Percentiles rank a stretch among this genome's conserved stretches.
Evolutionary conservation across 2,329 filamentous ascomycete genomes (phyloP).

Genomic region (Sporothrix curviconia): DNA sequence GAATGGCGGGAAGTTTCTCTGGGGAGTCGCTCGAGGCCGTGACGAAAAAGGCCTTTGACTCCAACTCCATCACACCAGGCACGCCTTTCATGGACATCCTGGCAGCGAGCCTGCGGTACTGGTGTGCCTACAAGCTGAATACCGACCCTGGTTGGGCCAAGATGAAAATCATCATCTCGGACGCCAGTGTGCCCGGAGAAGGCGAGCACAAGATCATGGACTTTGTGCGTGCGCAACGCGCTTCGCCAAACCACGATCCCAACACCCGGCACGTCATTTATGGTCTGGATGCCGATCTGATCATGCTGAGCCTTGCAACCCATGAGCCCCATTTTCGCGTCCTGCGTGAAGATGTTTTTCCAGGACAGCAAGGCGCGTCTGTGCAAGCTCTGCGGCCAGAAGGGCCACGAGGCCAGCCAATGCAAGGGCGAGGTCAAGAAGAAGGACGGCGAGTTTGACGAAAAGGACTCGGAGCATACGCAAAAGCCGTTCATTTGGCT

Average conservation of each 20-base stretch:
- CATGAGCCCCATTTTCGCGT: slow-evolving; percentile 97
- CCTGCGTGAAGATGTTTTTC: slow-evolving; percentile 90
- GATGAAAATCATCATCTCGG: slow-evolving; percentile 95
- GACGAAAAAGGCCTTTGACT: slow-evolving; percentile 88
- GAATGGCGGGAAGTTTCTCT: slow-evolving; percentile 57
- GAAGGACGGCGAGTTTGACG: slow-evolving; percentile 72
- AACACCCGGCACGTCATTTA: slow-evolving; percentile 98
- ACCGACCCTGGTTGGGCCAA: slow-evolving; percentile 94
- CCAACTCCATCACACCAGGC: slow-evolving; percentile 80
- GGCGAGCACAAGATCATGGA: slow-evolving; percentile 99
- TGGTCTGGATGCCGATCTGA: slow-evolving; percentile 92
- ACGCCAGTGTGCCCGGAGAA: slow-evolving; percentile 94
- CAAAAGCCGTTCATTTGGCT: slow-evolving; percentile 98
- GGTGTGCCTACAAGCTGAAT: slow-evolving; percentile 96
- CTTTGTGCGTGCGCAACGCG: slow-evolving; percentile 88
- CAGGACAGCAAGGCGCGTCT: slow-evolving; percentile 76
- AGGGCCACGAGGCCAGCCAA: slow-evolving; percentile 80
- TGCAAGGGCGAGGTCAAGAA: slow-evolving; percentile 75
- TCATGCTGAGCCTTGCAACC: slow-evolving; percentile 95
- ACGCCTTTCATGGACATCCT: slow-evolving; percentile 99
- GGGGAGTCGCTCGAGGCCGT: slow-evolving; percentile 55
- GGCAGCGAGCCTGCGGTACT: slow-evolving; percentile 83
- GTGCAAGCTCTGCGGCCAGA: slow-evolving; percentile 86
- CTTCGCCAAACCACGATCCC: slow-evolving; percentile 84
- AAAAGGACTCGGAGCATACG: slow-evolving; percentile 63